Evolutionary conservation across 768 basidiomycete species (phyloP), one percentile per base, ranked within the genome.

Genomic region (Lepiota venenata): DNA sequence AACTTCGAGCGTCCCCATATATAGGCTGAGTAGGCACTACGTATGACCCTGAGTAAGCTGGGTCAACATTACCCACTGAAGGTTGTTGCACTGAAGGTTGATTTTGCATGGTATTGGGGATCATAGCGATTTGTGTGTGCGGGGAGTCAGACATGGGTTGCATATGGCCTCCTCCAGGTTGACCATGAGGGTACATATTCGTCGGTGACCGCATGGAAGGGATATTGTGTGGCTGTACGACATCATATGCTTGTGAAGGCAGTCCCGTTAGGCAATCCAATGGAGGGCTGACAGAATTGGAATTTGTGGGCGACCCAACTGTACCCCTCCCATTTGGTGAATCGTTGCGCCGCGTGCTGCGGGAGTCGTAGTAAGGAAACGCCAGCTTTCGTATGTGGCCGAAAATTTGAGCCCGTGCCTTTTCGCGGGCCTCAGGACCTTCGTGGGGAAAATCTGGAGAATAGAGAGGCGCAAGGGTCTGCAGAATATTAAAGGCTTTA

Each of bases 341-440:
- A 57, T 76, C 77, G 47, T 66, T 75, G 29, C 75, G 74, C 58
- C 76, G 75, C 60, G 76, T 74, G 69, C 75, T 76, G 69, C 76
- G 83, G 49, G 80, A 82, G 67, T 84, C 86, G 60, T 87, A 86
- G 65, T 86, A 89, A n/a, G 88, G 88, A 69, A 91, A 90, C 22
- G 88, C 87, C 18, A 91, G 78, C 56, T 87, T 87, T 56, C 85
- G 79, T 39, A 91, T 88, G 20, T 81, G 76, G 50, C 82, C 73
- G 45, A 91, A 69, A 20, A 90, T 80, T 57, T 79, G 76, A 10
- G 74, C 74, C 57, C 85, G 83, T 63, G 79, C 76, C 66, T 80
- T 82, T 57, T 85, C 83, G 47, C 84, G 74, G 18, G 74, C 72
- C 55, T 81, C 79, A 16, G 71, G 63, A 40, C 64, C 70, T 56